Conservation (phyloP, 2,329 filamentous ascomycete genomes). For the Fusarium sp. region DNA sequence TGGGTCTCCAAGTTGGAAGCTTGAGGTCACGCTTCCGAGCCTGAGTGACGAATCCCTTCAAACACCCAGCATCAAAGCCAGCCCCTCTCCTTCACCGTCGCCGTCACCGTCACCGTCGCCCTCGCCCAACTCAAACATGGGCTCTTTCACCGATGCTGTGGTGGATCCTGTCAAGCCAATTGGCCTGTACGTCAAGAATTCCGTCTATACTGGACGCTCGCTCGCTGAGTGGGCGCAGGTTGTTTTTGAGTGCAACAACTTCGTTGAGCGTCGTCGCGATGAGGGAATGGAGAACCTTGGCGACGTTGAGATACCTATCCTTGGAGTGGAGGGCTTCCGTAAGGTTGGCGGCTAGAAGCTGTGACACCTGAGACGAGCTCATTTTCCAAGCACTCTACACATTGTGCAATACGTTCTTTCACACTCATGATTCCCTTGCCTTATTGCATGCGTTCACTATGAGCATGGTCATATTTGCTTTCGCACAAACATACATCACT, state of each 20-base stretch:
- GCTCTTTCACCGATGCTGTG: conserved; percentile 40
- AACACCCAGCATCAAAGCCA: conserved; percentile 8
- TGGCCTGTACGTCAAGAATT: conserved; percentile 56
- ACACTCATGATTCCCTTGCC: conserved; percentile 11
- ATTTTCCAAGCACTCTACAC: neutral
- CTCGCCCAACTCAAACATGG: conserved; percentile 38
- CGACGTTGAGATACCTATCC: conserved; percentile 69
- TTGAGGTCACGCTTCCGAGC: conserved; percentile 37
- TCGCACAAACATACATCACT: conserved; percentile 30
- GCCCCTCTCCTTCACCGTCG: conserved; percentile 9
- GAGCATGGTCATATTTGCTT: conserved; percentile 26
- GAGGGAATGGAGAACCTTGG: conserved; percentile 75
- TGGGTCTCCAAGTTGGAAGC: conserved; percentile 22
- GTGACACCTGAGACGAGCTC: neutral
- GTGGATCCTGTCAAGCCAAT: conserved; percentile 58
- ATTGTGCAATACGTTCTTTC: conserved; percentile 5
- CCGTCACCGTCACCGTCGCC: conserved; percentile 15
- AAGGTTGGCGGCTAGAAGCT: conserved; percentile 45
- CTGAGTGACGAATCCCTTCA: conserved; percentile 22
- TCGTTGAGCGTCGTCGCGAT: conserved; percentile 77
- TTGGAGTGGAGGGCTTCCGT: conserved; percentile 56
- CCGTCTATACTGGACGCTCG: conserved; percentile 75
- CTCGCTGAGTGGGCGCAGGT: conserved; percentile 82
- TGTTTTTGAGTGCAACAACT: conserved; percentile 82
- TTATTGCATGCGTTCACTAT: conserved; percentile 5